Percentiles rank a stretch among this genome's conserved stretches.
phyloP scores from a whole-genome alignment of 2,329 filamentous ascomycete genomes.

The Metarhizium album region DNA sequence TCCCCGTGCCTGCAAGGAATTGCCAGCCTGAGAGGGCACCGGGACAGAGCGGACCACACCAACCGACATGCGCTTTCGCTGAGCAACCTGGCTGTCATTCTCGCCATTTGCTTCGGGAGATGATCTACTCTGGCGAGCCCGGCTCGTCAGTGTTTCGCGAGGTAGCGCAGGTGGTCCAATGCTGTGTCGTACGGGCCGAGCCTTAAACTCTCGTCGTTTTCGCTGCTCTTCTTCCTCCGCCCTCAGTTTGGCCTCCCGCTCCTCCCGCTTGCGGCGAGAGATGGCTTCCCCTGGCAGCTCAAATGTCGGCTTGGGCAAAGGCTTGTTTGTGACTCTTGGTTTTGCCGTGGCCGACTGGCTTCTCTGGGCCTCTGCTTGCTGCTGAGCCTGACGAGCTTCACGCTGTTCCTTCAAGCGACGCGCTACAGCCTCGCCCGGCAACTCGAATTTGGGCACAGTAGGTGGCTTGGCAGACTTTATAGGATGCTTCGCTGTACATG shows the following conservation, averaged over 20 bases:
- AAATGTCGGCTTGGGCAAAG: conserved; percentile 44
- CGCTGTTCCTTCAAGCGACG: conserved; percentile 46
- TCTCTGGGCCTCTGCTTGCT: conserved; percentile 24
- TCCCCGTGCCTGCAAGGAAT: conserved; percentile 14
- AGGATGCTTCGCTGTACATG: conserved; percentile 30
- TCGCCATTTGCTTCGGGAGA: conserved; percentile 17
- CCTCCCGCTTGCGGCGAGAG: conserved; percentile 42
- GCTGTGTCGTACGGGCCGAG: conserved; percentile 41
- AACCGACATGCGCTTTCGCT: conserved; percentile 17
- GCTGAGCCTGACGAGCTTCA: conserved; percentile 38
- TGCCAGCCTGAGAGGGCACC: conserved; percentile 5
- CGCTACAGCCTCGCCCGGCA: conserved; percentile 52
- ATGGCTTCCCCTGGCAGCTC: conserved; percentile 55
- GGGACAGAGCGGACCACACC: conserved; percentile 6
- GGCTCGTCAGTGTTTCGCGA: conserved; percentile 48
- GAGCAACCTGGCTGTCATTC: conserved; percentile 5
- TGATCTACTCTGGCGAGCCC: conserved; percentile 39
- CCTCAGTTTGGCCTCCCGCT: conserved; percentile 42
- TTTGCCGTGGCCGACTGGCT: conserved; percentile 29
- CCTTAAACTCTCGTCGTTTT: conserved; percentile 53
- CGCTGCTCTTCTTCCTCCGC: conserved; percentile 50
- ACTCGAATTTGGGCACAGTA: conserved; percentile 47
- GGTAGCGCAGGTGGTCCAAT: conserved; percentile 31
- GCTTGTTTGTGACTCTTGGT: conserved; percentile 36
- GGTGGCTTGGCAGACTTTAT: conserved; percentile 42